Conservation (phyloP, 495 filamentous ascomycete genomes). For the Thozetella sp. region DNA sequence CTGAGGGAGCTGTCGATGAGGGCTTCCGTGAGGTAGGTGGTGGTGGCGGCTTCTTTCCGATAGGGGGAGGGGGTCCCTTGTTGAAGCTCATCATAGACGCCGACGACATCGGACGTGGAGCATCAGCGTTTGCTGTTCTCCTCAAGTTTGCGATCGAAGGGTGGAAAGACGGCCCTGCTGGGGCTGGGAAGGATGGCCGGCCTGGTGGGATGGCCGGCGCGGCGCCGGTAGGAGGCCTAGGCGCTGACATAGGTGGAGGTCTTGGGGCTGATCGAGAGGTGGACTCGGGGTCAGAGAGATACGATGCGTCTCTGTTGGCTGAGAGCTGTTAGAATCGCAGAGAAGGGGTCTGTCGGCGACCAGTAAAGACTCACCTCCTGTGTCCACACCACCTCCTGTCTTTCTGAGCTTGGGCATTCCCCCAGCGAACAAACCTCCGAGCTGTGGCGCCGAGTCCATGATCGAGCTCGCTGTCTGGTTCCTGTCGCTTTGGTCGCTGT, state of each 20-base stretch:
- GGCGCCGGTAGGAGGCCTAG: constrained; percentile 59
- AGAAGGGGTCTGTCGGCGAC: neutral
- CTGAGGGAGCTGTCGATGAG: constrained; percentile 46
- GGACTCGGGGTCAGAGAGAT: constrained; percentile 79
- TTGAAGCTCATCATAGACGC: constrained; percentile 37
- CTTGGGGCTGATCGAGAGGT: constrained; percentile 56
- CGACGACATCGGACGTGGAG: constrained; percentile 53
- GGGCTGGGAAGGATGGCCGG: constrained; percentile 32
- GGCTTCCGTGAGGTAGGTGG: constrained; percentile 72
- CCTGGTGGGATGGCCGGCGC: constrained; percentile 66
- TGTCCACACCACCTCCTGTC: constrained; percentile 82
- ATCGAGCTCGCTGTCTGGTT: constrained; percentile 33
- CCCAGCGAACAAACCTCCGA: constrained; percentile 88
- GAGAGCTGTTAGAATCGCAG: constrained; percentile 21
- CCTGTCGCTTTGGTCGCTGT: constrained; percentile 68
- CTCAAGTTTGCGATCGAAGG: constrained; percentile 61
- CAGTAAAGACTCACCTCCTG: constrained; percentile 59
- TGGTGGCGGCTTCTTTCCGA: constrained; percentile 71
- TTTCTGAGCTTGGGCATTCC: constrained; percentile 95
- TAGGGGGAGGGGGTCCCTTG: constrained; percentile 55
- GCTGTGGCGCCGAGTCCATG: constrained; percentile 69
- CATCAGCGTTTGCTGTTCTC: constrained; percentile 55
- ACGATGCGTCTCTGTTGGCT: constrained; percentile 75
- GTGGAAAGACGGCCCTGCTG: constrained; percentile 47
- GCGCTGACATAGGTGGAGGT: constrained; percentile 60